Evolutionary conservation across 192 early-diverging fungal species (phyloP), one percentile per base, ranked within the genome.

Genomic region (Rhizophagus clarus): DNA sequence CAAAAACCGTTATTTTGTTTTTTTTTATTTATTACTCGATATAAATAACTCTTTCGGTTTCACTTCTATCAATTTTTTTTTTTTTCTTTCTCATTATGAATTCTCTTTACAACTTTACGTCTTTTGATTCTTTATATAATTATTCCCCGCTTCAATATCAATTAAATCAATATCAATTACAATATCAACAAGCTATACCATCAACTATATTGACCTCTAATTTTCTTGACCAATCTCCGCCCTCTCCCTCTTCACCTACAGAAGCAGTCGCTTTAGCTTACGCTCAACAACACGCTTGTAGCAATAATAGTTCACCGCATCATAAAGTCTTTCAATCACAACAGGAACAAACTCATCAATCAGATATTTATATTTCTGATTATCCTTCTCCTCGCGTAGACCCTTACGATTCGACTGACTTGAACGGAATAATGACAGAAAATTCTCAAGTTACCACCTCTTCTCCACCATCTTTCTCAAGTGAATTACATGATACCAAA

Each of bases 361-460:
- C 64, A 31, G 64, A 66, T 17, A 31, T 66, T 31, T 66, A 66
- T 31, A 56, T 56, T 56, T 5, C 51, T 66, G 64, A 26, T 66
- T 66, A 66, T 31, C 64, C 64, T 29, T 66, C 64, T 31, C 64
- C 64, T 66, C 28, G 64, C 26, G 29, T 66, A 31, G 64, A 67
- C 64, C 6, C 51, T 56, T 56, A 56, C 51, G 64, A 67, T 32
- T 67, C 29, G 31, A 17, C 51, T 56, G n/a, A 56, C 51, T 56
- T 56, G 20, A 32, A 67, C 64, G 26, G 14, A 31, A 31, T 67
- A 31, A 67, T 67, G 64, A 67, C 31, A 31, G 64, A 26, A 17
- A 31, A 31, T 67, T 24, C 28, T 67, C 64, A 26, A 67, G 17
- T 22, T 56, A 20, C 51, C 4, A 67, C 28, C 32, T 67, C 64